These are phyloP conservation scores for Hansenula sp. DNA, from an alignment of 1,139 yeast genomes.

Conservation along the genomic window DNA sequence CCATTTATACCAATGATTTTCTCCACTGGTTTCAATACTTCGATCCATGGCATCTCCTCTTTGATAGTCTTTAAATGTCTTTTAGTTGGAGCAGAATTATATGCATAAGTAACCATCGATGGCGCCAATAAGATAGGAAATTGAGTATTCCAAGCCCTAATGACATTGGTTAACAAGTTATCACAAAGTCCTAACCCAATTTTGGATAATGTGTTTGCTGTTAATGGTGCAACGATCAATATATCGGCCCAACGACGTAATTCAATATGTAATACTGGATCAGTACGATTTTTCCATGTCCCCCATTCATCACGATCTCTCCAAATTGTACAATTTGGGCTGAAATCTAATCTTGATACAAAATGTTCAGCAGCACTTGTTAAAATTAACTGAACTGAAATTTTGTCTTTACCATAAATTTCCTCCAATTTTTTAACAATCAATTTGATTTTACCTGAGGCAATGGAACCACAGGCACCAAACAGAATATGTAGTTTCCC, in stretches of 20 bases:
- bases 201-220: slow-evolving; percentile 90
- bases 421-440: slow-evolving; percentile 77
- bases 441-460: slow-evolving; percentile 69
- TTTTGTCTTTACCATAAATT: slow-evolving; percentile 69
- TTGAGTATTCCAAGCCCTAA: slow-evolving; percentile 89
- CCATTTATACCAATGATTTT: slow-evolving; percentile 73
- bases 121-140: slow-evolving; percentile 89
- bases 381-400: slow-evolving; percentile 75
- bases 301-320: slow-evolving; percentile 90
- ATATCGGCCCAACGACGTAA: slow-evolving; percentile 95
- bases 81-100: slow-evolving; percentile 82
- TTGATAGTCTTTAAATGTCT: slow-evolving; percentile 70
- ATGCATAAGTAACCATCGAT: slow-evolving; percentile 90
- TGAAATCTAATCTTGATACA: slow-evolving; percentile 54
- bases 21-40: slow-evolving; percentile 84
- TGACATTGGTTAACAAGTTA: slow-evolving; percentile 79
- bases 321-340: slow-evolving; percentile 73
- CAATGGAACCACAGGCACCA: slow-evolving; percentile 89
- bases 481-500: slow-evolving; percentile 82
- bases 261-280: slow-evolving; percentile 91
- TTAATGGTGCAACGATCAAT: slow-evolving; percentile 79
- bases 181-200: slow-evolving; percentile 88
- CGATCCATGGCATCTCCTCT: slow-evolving; percentile 92
- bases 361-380: slow-evolving; percentile 85
- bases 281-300: slow-evolving; percentile 80